These are phyloP conservation scores for Curvularia verruculosa DNA, from an alignment of 2,329 filamentous ascomycete species.

Conservation along the genomic window DNA sequence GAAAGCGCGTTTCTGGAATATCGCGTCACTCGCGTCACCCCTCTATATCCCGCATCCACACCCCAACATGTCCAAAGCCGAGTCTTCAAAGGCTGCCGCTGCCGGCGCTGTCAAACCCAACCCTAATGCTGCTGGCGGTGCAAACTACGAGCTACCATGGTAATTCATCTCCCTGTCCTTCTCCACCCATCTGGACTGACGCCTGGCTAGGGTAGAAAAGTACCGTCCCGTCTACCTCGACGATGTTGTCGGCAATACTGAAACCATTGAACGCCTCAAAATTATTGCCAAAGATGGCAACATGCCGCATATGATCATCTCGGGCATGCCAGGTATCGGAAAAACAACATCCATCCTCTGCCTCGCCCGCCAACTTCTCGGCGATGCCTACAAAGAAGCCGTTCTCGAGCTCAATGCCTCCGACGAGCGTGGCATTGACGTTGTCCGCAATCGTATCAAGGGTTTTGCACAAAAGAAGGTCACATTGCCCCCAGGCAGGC, in stretches of 20 bases:
- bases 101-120: slow-evolving; percentile 53
- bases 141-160: slow-evolving; percentile 81
- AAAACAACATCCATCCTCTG: slow-evolving; percentile 97
- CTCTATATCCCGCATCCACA: slow-evolving; percentile 23
- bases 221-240: slow-evolving; percentile 94
- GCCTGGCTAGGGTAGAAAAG: slow-evolving; percentile 83
- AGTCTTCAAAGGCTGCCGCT: slow-evolving; percentile 56
- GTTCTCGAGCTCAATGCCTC: slow-evolving; percentile 95
- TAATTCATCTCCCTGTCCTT: slow-evolving; percentile 46
- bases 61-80: slow-evolving; percentile 54
- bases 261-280: slow-evolving; percentile 95
- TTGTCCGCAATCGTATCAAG: slow-evolving; percentile 96
- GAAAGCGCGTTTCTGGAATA: slow-evolving; percentile 24
- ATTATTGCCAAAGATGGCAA: slow-evolving; percentile 99
- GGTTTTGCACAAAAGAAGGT: slow-evolving; percentile 99
- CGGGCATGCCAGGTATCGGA: slow-evolving; percentile 98
- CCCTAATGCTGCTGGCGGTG: slow-evolving; percentile 47
- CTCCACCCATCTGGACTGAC: slow-evolving; percentile 19
- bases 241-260: slow-evolving; percentile 96
- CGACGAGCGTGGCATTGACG: slow-evolving; percentile 96
- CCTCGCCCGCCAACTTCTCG: slow-evolving; percentile 87
- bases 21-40: slow-evolving; percentile 34
- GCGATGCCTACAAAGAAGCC: slow-evolving; percentile 94
- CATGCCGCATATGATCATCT: slow-evolving; percentile 99
- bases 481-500: slow-evolving; percentile 84